Conservation (phyloP, 108 stramenopile species). For the Cylindrotheca closterium region DNA sequence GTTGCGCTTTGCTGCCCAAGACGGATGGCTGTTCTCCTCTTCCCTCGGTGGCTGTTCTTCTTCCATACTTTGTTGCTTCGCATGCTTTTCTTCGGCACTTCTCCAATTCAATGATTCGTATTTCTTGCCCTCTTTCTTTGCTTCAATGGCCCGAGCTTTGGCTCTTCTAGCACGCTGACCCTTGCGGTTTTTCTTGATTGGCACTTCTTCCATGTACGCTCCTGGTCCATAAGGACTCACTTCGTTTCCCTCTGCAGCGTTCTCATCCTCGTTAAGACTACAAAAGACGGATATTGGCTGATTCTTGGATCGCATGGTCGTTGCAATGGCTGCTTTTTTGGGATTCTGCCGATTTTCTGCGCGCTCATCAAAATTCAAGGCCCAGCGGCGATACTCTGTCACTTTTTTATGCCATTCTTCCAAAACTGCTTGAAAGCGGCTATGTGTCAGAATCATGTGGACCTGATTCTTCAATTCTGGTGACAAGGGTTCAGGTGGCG, state of each 20-base stretch:
- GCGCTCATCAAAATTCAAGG: conserved; percentile 30
- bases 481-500: neutral
- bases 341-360: neutral
- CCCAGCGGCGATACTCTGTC: conserved; percentile 68
- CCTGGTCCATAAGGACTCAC: conserved; percentile 31
- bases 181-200: conserved; percentile 70
- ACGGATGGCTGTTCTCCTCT: conserved; percentile 2
- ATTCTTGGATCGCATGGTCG: conserved; percentile 1
- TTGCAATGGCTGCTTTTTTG: neutral
- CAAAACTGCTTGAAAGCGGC: conserved; percentile 45
- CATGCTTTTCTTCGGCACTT: conserved; percentile 17
- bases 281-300: conserved; percentile 24
- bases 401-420: conserved; percentile 75
- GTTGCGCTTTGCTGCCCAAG: neutral
- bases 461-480: conserved; percentile 35
- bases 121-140: conserved; percentile 60
- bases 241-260: neutral
- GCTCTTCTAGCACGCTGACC: conserved; percentile 81
- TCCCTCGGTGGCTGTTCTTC: neutral
- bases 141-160: conserved; percentile 72
- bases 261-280: conserved; percentile 1
- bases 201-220: conserved; percentile 6
- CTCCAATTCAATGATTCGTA: conserved; percentile 71
- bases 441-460: conserved; percentile 59
- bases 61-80: neutral